Evolutionary conservation across 768 basidiomycete genomes (phyloP), one percentile per base, ranked within the genome.

Genomic region (Harrya chromipes): DNA sequence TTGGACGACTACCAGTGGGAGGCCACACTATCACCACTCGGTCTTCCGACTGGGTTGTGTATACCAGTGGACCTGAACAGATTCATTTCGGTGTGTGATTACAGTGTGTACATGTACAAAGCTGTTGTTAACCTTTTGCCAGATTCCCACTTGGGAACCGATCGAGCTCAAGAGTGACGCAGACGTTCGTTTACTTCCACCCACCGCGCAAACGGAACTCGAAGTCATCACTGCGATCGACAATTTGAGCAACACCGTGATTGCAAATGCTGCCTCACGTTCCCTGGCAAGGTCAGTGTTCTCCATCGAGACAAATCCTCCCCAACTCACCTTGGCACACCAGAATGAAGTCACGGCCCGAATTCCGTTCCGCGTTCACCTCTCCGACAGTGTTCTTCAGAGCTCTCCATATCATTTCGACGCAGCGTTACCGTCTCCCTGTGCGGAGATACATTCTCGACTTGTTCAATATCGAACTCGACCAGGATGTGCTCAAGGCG

Each of bases 1-100:
- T 70, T 99, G 24, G 89, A 91, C 44, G 95, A 98, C 59, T 90
- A 86, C 61, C 78, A 84, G 9, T 99, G 97, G 97, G 87, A 94
- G 54, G 86, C 94, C 11, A 93, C 93, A 14, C 70, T 90, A 24
- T 88, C 88, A 4, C 88, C 94, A 0, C 70, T 94, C 12, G 94
- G 93, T 3, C 64, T 83, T 43, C 88, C 94, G 3, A 97, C 91
- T 1, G 95, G 97, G 7, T 67, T 98, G 24, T 97, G 95, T 58
- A 78, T 98, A 46, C 97, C 97, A 0, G 70, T 80, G n/a, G 85
- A 95, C 53, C 71, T 97, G 39, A 79, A 84, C 11, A 80, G 82
- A 46, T 94, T 98, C 58, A 78, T 87, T 42, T 80, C 79, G 46
- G 94, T 94, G 67, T 46, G 88, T 63, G 42, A 10, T 13, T 4